Evolutionary conservation across 2,329 filamentous ascomycete species (phyloP).

Genomic region (Diaporthe citriasiana): DNA sequence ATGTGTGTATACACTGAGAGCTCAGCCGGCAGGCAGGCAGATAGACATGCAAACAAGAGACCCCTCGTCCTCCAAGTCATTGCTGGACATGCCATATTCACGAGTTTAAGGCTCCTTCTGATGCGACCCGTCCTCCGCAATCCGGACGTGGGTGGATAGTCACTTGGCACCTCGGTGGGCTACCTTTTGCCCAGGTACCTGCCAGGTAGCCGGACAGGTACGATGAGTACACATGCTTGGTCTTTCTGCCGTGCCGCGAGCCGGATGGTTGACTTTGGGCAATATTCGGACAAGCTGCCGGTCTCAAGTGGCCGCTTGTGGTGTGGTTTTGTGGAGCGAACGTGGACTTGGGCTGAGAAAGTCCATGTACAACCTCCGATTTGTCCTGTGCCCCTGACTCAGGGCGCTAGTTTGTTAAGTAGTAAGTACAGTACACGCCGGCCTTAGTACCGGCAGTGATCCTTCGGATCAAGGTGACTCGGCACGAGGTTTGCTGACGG

Average conservation of each 20-base stretch:
- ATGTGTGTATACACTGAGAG: not conserved
- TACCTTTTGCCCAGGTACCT: not conserved
- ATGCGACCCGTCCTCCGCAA: conserved; percentile 23
- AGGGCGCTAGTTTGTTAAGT: conserved; percentile 30
- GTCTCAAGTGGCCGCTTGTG: conserved; percentile 6
- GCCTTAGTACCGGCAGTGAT: conserved; percentile 6
- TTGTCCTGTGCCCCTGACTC: conserved; percentile 35
- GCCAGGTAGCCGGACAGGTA: not conserved
- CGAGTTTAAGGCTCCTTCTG: not conserved
- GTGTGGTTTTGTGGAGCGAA: conserved; percentile 19
- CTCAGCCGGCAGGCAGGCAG: conserved; percentile 17
- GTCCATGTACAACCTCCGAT: conserved; percentile 29
- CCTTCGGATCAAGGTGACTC: conserved; percentile 27
- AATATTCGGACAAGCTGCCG: conserved; percentile 11
- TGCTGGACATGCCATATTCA: conserved; percentile 3
- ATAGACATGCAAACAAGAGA: not conserved
- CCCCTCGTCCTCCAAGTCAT: not conserved
- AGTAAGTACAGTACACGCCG: conserved; percentile 17
- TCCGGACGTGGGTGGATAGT: conserved; percentile 2
- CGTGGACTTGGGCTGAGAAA: not conserved
- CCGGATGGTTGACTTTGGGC: not conserved
- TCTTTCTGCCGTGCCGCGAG: conserved; percentile 9
- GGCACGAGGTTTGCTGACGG: conserved; percentile 24
- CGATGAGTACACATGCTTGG: not conserved
- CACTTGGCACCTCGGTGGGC: not conserved